Base-by-base conservation (phyloP, 805 yeast species). In the Geotrichum ghanense region DNA sequence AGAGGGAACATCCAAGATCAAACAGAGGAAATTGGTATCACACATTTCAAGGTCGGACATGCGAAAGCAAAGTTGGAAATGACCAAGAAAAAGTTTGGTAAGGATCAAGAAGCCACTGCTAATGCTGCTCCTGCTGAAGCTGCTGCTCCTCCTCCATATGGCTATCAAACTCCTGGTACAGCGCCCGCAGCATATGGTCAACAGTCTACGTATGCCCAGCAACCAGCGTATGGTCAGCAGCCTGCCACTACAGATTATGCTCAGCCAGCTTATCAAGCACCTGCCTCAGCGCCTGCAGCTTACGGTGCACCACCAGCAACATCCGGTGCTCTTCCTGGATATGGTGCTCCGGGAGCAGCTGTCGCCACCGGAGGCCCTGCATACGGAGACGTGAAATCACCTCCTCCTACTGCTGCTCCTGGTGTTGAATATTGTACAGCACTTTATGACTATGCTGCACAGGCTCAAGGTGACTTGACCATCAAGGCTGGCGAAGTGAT, bases 1-100 rank as follows among this genome's bases (percentile, higher is more conserved):
- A 80, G 95, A 63, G 98, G 97, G 37, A 81, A 87, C 55, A 77
- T 90, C 43, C 95, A 88, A 60, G 96, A 89, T 59, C 81, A 78
- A 59, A 73, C 96, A 1, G 97, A 90, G 61, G 80, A 84, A 3
- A 78, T 92, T 56, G 85, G 89, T n/a, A 74, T 90, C 48, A 84
- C 95, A 2, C 92, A 86, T 58, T 92, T 90, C 73, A 83, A 85
- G 57, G 72, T 85, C 4, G 95, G 95, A 4, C 92, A 85, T 57
- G 94, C 95, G 14, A 85, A 82, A 66, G 69, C 76, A 50, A 89
- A 85, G 64, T 69, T 89, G 50, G 96, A 88, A 58, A 75, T 84
- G 61, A 83, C 95, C 12, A 82, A 76, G 64, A 79, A 83, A 67
- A 74, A 87, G 54, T 84, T 78, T 54, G 62, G 57, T 40, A 52